These are phyloP conservation scores for Niebla homalea DNA, from an alignment of 495 filamentous ascomycete species.

Conservation along the genomic window DNA sequence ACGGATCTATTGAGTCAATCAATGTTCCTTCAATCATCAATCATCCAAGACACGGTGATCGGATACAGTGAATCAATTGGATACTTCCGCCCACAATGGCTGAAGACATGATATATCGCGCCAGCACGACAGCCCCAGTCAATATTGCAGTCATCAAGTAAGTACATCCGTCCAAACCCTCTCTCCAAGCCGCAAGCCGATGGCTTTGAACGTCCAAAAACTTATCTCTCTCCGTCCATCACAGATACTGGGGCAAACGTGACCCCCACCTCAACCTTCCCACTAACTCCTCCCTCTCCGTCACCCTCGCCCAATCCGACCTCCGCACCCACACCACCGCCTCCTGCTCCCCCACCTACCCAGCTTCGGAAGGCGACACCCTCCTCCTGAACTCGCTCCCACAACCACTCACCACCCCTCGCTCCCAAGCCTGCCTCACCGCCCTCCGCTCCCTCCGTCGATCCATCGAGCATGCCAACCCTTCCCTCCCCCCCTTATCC, in stretches of 20 bases:
- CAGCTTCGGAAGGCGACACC: conserved; percentile 42
- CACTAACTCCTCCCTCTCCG: conserved; percentile 91
- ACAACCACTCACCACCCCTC: conserved; percentile 73
- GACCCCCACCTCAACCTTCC: conserved; percentile 86
- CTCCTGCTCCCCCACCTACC: conserved; percentile 69
- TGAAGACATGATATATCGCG: conserved; percentile 54
- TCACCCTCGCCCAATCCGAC: conserved; percentile 88
- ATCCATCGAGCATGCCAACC: conserved; percentile 54
- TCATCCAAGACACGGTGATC: too few species aligned
- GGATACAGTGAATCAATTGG: too few species aligned
- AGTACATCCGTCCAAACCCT: conserved; percentile 18
- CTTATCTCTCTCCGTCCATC: not conserved
- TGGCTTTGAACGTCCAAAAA: too few species aligned
- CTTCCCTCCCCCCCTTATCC: conserved; percentile 65
- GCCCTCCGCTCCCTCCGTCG: conserved; percentile 67
- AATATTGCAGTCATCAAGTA: conserved; percentile 99
- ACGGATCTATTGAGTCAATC: too few species aligned
- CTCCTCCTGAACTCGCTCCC: conserved; percentile 72
- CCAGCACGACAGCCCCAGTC: conserved; percentile 91
- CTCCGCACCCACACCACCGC: conserved; percentile 93
- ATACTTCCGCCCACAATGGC: conserved; percentile 25
- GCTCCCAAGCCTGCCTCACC: conserved; percentile 81
- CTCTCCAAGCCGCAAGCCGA: conserved; percentile 4
- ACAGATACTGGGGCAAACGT: conserved; percentile 95
- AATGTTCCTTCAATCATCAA: too few species aligned